These are phyloP conservation scores for Zoysia pacifica DNA, from an alignment of 176 grass and related monocot genomes.

Conservation along the genomic window DNA sequence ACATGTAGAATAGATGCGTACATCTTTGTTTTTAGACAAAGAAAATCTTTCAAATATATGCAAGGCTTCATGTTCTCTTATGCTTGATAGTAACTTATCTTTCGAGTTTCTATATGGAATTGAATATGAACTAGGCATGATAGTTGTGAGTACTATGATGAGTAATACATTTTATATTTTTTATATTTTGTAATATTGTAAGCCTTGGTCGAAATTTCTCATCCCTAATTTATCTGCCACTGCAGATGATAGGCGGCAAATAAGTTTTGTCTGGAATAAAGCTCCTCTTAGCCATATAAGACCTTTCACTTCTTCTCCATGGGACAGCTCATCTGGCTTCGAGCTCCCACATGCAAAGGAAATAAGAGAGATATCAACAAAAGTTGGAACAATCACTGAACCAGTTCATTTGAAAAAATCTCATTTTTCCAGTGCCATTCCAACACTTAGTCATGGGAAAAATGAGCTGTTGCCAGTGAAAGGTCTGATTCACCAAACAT, in stretches of 20 bases:
- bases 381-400: constrained; percentile 49
- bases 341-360: constrained; percentile 60
- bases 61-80: constrained; percentile 5
- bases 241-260: constrained; percentile 80
- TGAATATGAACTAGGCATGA: neutral
- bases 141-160: constrained; percentile 4
- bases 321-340: constrained; percentile 64
- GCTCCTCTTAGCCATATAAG: constrained; percentile 54
- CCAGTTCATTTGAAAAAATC: constrained; percentile 51
- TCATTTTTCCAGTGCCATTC: constrained; percentile 39
- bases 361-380: constrained; percentile 53
- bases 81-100: constrained; percentile 1
- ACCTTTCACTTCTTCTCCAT: constrained; percentile 47
- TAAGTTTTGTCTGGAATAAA: constrained; percentile 91
- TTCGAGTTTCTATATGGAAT: neutral
- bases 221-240: neutral
- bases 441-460: constrained; percentile 50
- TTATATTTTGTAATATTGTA: neutral
- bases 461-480: constrained; percentile 60
- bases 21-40: neutral
- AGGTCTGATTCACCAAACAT: constrained; percentile 47
- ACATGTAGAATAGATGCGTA: too few relatives aligned
- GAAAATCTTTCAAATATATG: neutral
- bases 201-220: constrained; percentile 11
- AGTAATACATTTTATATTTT: neutral